phyloP scores from a whole-genome alignment of 345 rosid genomes.

The Gossypium rotundifolium region DNA sequence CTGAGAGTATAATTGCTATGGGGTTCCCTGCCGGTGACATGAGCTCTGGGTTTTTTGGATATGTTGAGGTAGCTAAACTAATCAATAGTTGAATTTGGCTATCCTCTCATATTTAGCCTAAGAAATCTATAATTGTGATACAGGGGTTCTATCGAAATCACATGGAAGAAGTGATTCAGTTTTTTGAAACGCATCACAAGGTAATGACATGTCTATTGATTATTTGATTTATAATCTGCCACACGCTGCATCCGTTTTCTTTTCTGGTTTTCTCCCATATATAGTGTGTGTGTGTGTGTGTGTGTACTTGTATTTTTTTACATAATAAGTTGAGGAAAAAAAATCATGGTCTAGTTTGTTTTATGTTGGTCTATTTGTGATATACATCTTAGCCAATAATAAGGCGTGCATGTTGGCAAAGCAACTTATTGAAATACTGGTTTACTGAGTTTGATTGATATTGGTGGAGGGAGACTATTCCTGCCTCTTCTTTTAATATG shows the following conservation, averaged over 20 bases:
- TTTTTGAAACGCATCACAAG: conserved; percentile 85
- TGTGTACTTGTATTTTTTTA: neutral
- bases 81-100: conserved; percentile 4
- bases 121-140: conserved; percentile 25
- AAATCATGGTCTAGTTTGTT: neutral
- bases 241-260: no score
- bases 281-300: neutral
- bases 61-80: conserved; percentile 51
- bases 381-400: neutral
- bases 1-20: conserved; percentile 83
- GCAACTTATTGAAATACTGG: neutral
- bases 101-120: neutral
- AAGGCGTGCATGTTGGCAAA: neutral
- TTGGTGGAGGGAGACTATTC: neutral
- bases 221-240: neutral
- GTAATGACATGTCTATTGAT: conserved; percentile 23
- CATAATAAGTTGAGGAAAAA: neutral
- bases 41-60: conserved; percentile 87
- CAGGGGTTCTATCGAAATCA: conserved; percentile 87
- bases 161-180: conserved; percentile 87
- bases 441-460: neutral
- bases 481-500: neutral
- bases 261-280: neutral
- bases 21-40: conserved; percentile 92
- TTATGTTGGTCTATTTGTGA: neutral